These are phyloP conservation scores for Isabelozyma heimii DNA, from an alignment of 805 yeast species.

Conservation along the genomic window DNA sequence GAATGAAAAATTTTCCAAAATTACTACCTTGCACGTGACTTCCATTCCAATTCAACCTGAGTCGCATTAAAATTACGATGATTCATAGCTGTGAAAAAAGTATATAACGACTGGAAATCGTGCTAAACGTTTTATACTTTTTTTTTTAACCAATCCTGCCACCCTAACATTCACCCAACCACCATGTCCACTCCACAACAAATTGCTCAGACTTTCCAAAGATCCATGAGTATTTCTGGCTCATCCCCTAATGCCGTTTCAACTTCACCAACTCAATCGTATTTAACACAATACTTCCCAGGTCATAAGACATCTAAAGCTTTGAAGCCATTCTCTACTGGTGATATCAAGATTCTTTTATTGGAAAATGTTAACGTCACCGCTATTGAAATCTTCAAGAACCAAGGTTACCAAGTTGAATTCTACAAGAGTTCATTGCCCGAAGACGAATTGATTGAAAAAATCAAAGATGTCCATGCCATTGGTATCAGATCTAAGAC, in stretches of 20 bases:
- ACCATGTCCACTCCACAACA: slow-evolving; percentile 68
- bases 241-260: slow-evolving; percentile 69
- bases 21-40: background rate
- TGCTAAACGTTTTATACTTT: background rate
- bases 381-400: slow-evolving; percentile 79
- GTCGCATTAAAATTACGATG: background rate
- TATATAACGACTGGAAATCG: background rate
- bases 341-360: slow-evolving; percentile 87
- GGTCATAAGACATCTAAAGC: slow-evolving; percentile 57
- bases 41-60: background rate
- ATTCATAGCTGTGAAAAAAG: background rate
- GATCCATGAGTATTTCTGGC: slow-evolving; percentile 49
- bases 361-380: slow-evolving; percentile 93
- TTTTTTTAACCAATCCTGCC: background rate
- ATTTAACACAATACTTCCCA: slow-evolving; percentile 52
- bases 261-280: slow-evolving; percentile 80
- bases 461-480: slow-evolving; percentile 91
- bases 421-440: slow-evolving; percentile 84
- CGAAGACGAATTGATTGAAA: slow-evolving; percentile 92
- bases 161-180: background rate
- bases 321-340: slow-evolving; percentile 92
- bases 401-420: slow-evolving; percentile 97
- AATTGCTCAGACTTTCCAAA: slow-evolving; percentile 58
- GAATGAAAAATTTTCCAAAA: background rate
- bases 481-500: slow-evolving; percentile 98